Evolutionary conservation across 73 alveolate genomes (phyloP).

Genomic region (Diophrys sp.): DNA sequence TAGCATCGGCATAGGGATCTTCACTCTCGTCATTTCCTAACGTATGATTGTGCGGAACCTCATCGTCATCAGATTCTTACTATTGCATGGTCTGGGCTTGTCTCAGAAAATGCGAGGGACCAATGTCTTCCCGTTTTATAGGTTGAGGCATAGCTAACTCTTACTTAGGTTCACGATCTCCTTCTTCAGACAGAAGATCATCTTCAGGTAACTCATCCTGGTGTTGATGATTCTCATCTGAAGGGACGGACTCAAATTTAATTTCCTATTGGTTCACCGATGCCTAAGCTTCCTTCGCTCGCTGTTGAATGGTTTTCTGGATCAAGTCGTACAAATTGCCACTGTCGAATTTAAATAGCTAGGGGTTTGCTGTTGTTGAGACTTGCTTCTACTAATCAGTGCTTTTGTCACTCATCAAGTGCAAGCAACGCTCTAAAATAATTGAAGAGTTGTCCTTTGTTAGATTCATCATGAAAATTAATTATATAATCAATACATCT

Average conservation of each 20-base stretch:
- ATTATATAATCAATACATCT: not conserved
- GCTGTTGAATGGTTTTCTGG: not conserved
- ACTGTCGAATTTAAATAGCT: not conserved
- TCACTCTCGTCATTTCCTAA: not conserved
- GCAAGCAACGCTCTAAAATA: not conserved
- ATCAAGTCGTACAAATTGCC: not conserved
- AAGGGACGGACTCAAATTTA: not conserved
- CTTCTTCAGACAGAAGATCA: not conserved
- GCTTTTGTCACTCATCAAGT: not conserved
- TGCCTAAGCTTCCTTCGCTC: not conserved
- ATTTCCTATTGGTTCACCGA: not conserved
- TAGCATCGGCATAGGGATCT: not conserved
- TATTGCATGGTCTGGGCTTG: not conserved
- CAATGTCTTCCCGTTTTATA: not conserved
- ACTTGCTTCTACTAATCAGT: not conserved
- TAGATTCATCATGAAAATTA: not conserved
- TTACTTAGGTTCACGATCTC: not conserved
- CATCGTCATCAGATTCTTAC: not conserved
- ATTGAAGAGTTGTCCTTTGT: not conserved
- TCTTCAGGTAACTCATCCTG: not conserved
- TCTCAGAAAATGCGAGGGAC: not conserved
- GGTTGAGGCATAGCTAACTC: conserved; percentile 1
- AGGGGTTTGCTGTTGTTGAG: not conserved
- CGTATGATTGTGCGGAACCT: not conserved
- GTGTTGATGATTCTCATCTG: not conserved